These are phyloP conservation scores for Ogataea pignaliae DNA, from an alignment of 805 yeast species.

Conservation along the genomic window DNA sequence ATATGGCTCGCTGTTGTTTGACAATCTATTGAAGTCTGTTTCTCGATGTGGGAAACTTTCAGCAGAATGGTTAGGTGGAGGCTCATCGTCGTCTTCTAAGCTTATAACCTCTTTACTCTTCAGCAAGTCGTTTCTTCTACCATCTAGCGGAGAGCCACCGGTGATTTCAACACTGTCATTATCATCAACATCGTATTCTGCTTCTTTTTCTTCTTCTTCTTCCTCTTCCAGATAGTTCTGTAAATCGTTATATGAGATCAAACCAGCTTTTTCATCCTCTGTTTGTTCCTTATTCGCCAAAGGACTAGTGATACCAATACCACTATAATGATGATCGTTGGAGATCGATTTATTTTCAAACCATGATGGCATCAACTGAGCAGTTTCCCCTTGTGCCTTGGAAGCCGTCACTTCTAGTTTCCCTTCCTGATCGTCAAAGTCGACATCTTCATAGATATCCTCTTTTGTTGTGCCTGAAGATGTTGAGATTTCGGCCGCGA, in stretches of 20 bases:
- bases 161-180: background rate
- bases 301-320: background rate
- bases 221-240: conserved; percentile 24
- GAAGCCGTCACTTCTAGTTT: background rate
- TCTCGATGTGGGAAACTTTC: background rate
- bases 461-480: background rate
- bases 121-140: no score
- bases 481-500: background rate
- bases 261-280: conserved; percentile 44
- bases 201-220: conserved; percentile 7
- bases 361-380: conserved; percentile 22
- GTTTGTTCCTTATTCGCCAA: conserved; percentile 9
- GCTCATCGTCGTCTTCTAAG: background rate
- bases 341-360: conserved; percentile 7
- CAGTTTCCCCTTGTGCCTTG: background rate
- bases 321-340: conserved; percentile 2
- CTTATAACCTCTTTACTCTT: background rate
- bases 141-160: no score
- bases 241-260: conserved; percentile 49
- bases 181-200: background rate
- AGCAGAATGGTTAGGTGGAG: background rate
- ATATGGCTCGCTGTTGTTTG: background rate
- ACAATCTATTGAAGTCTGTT: no score
- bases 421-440: background rate
- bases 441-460: background rate